These are phyloP conservation scores for Sporisorium graminicola DNA, from an alignment of 1,284 basidiomycete species.

Conservation along the genomic window DNA sequence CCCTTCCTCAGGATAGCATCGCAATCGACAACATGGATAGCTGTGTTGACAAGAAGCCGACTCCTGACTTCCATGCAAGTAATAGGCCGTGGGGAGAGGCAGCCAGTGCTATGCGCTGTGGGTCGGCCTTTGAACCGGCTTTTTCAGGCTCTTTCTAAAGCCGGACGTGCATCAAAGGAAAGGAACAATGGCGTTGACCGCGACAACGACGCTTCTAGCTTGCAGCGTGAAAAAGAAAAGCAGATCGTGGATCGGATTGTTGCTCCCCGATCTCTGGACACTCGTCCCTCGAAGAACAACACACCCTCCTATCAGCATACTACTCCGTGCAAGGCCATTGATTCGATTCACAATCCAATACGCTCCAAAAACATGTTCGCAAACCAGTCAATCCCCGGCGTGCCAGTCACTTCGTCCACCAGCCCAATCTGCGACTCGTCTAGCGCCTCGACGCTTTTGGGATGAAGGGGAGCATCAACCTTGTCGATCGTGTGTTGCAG, in stretches of 20 bases:
- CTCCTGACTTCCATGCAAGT: no score
- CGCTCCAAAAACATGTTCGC: conserved; percentile 51
- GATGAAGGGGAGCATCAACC: conserved; percentile 22
- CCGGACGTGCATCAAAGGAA: conserved; percentile 16
- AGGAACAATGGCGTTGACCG: no score
- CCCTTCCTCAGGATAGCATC: no score
- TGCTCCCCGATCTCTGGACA: neutral
- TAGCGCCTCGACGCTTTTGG: neutral
- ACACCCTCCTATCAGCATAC: neutral
- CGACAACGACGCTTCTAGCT: conserved; percentile 4
- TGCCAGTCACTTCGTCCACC: conserved; percentile 48
- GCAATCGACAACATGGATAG: no score
- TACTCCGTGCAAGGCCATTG: no score
- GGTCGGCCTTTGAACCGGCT: conserved; percentile 21
- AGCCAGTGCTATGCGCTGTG: no score
- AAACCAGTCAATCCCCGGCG: conserved; percentile 60
- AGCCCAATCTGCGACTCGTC: conserved; percentile 32
- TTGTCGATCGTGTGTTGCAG: conserved; percentile 37
- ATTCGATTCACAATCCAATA: conserved; percentile 21
- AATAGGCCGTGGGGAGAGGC: no score
- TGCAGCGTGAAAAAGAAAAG: conserved; percentile 19
- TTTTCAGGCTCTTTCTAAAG: conserved; percentile 34
- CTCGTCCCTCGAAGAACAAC: neutral
- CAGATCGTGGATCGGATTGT: conserved; percentile 1
- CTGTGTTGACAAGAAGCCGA: no score